Percentiles rank a stretch among this genome's conserved stretches.
phyloP scores from a whole-genome alignment of 2,329 filamentous ascomycete genomes.

The Ascochyta viciae-villosae region DNA sequence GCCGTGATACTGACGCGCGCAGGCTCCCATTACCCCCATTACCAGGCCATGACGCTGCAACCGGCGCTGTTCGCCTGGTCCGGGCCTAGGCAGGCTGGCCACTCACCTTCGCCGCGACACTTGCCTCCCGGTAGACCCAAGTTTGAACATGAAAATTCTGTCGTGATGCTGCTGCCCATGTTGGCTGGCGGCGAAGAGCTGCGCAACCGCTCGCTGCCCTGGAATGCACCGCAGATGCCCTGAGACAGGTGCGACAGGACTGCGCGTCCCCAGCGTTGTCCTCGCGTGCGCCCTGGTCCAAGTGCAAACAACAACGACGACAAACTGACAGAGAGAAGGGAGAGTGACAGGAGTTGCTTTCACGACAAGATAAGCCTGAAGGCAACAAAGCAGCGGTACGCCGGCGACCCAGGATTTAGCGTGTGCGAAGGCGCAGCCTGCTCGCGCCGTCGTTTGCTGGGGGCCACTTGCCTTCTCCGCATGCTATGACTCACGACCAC shows the following conservation, averaged over 20 bases:
- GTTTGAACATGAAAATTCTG: constrained; percentile 24
- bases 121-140: constrained; percentile 24
- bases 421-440: constrained; percentile 18
- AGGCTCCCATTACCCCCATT: constrained; percentile 7
- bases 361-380: constrained; percentile 19
- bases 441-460: constrained; percentile 17
- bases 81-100: constrained; percentile 24
- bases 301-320: constrained; percentile 14
- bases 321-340: constrained; percentile 16
- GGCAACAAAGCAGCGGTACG: constrained; percentile 17
- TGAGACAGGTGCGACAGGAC: constrained; percentile 30
- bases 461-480: constrained; percentile 18
- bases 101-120: constrained; percentile 34
- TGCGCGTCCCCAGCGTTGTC: constrained; percentile 23
- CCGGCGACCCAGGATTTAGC: constrained; percentile 14
- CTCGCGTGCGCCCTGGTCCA: constrained; percentile 17
- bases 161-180: constrained; percentile 13
- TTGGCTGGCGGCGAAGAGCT: constrained; percentile 6
- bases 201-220: constrained; percentile 23
- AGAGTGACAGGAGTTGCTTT: constrained; percentile 14
- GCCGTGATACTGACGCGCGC: not conserved
- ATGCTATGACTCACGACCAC: constrained; percentile 32
- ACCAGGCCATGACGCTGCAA: constrained; percentile 34
- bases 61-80: constrained; percentile 19
- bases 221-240: constrained; percentile 26